These are phyloP conservation scores for Beauveria pseudobassiana DNA, from an alignment of 2,329 filamentous ascomycete genomes.

Conservation along the genomic window DNA sequence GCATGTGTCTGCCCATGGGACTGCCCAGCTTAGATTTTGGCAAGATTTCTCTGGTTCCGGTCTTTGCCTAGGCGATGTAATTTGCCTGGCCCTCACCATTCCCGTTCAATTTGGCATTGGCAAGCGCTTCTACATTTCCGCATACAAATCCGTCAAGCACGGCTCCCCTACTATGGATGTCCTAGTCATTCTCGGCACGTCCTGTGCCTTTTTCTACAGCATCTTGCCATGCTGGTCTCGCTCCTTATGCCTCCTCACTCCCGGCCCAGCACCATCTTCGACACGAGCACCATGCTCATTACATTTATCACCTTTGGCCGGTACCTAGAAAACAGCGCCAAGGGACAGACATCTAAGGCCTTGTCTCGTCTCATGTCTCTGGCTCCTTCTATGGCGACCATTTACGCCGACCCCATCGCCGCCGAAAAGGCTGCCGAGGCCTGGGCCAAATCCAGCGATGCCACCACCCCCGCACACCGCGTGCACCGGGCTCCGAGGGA, in stretches of 20 bases:
- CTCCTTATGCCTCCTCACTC: slow-evolving; percentile 67
- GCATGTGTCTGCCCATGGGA: slow-evolving; percentile 91
- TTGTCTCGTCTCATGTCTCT: slow-evolving; percentile 92
- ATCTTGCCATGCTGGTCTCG: slow-evolving; percentile 76
- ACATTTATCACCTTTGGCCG: slow-evolving; percentile 89
- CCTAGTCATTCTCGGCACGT: slow-evolving; percentile 86
- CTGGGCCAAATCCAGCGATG: slow-evolving; percentile 44
- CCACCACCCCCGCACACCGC: slow-evolving; percentile 27
- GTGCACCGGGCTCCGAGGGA: slow-evolving; percentile 30
- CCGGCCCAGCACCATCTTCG: slow-evolving; percentile 83
- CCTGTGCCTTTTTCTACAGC: slow-evolving; percentile 94
- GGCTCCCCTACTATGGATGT: slow-evolving; percentile 96
- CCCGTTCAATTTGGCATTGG: slow-evolving; percentile 96
- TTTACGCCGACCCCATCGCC: slow-evolving; percentile 90
- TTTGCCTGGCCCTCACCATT: slow-evolving; percentile 78
- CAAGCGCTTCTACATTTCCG: slow-evolving; percentile 84
- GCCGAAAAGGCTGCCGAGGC: slow-evolving; percentile 81
- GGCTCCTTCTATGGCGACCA: slow-evolving; percentile 92
- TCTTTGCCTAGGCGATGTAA: slow-evolving; percentile 78
- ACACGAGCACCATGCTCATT: slow-evolving; percentile 97
- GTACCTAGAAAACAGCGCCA: slow-evolving; percentile 88
- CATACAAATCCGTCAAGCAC: slow-evolving; percentile 90
- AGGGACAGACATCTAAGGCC: slow-evolving; percentile 92
- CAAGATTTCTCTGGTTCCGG: slow-evolving; percentile 54
- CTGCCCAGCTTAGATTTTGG: slow-evolving; percentile 72